Evolutionary conservation across 768 basidiomycete species (phyloP).

Genomic region (Atractiella rhizophila): DNA sequence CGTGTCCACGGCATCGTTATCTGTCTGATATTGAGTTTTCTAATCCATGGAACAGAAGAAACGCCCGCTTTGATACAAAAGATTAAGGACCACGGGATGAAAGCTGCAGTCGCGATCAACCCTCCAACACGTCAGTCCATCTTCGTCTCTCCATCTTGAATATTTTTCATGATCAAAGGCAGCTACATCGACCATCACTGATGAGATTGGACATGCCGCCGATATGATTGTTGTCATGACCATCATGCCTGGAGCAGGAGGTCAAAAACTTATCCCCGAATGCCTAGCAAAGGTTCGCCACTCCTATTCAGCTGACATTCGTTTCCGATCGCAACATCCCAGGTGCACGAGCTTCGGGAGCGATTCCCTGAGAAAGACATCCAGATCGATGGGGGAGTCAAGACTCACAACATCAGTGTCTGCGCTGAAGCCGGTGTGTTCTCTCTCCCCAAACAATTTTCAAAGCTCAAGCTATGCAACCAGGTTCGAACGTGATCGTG

Average conservation of each 20-base stretch:
- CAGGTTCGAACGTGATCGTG: constrained; percentile 93
- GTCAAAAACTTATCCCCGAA: constrained; percentile 82
- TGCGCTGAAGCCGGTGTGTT: constrained; percentile 66
- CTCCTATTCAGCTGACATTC: not conserved
- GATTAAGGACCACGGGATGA: constrained; percentile 67
- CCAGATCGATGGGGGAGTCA: constrained; percentile 95
- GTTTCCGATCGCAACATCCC: not conserved
- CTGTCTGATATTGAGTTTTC: not conserved
- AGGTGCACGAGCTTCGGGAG: constrained; percentile 57
- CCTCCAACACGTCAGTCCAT: too few species aligned
- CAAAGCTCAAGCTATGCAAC: constrained; percentile 25
- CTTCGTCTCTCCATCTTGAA: too few species aligned
- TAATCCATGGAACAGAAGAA: constrained; percentile 28
- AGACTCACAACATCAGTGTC: constrained; percentile 56
- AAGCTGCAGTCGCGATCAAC: constrained; percentile 83
- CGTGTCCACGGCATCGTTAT: not conserved
- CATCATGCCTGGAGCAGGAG: constrained; percentile 79
- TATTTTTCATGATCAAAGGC: constrained; percentile 96
- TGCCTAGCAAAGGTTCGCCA: constrained; percentile 42
- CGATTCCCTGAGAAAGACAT: constrained; percentile 88
- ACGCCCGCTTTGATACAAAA: constrained; percentile 48
- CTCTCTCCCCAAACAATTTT: constrained; percentile 5
- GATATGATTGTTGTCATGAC: constrained; percentile 99
- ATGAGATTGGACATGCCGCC: constrained; percentile 51
- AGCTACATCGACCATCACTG: constrained; percentile 60